Evolutionary conservation across 78 protist genomes (phyloP).

Genomic region (Cyanophora paradoxa): DNA sequence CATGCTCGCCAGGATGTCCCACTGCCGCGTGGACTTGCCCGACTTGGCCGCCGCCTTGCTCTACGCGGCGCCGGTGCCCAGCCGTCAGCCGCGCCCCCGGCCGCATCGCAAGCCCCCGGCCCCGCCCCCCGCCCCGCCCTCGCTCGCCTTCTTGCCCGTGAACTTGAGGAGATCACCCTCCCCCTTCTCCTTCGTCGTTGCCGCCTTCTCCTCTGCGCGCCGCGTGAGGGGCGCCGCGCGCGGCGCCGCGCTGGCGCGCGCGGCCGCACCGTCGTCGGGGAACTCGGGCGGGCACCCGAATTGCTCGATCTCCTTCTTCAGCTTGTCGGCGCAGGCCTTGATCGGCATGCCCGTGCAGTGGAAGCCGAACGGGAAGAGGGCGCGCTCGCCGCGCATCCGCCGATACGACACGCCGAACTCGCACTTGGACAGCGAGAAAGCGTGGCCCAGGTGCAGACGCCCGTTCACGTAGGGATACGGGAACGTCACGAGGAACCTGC

Average conservation of each 20-base stretch:
- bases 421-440: slow-evolving; percentile 93
- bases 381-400: slow-evolving; percentile 84
- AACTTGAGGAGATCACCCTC: background rate
- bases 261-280: slow-evolving; percentile 19
- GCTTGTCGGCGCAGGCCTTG: slow-evolving; percentile 74
- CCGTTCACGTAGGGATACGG: slow-evolving; percentile 99
- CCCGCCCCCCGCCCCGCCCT: too few species aligned
- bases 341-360: slow-evolving; percentile 99
- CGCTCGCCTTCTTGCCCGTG: slow-evolving; percentile 47
- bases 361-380: slow-evolving; percentile 96
- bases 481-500: slow-evolving; percentile 82
- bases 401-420: slow-evolving; percentile 94
- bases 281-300: slow-evolving; percentile 33
- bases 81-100: too few species aligned
- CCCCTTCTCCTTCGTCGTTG: too few species aligned
- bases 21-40: slow-evolving; percentile 70
- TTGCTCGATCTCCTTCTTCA: slow-evolving; percentile 19
- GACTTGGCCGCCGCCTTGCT: slow-evolving; percentile 81
- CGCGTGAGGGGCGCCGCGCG: too few species aligned
- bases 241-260: too few species aligned
- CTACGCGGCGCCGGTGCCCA: too few species aligned
- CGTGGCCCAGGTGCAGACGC: slow-evolving; percentile 97
- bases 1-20: slow-evolving; percentile 80
- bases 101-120: too few species aligned
- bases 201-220: background rate